These are phyloP conservation scores for Mallotus japonicus DNA, from an alignment of 441 rosid genomes.

Conservation along the genomic window DNA sequence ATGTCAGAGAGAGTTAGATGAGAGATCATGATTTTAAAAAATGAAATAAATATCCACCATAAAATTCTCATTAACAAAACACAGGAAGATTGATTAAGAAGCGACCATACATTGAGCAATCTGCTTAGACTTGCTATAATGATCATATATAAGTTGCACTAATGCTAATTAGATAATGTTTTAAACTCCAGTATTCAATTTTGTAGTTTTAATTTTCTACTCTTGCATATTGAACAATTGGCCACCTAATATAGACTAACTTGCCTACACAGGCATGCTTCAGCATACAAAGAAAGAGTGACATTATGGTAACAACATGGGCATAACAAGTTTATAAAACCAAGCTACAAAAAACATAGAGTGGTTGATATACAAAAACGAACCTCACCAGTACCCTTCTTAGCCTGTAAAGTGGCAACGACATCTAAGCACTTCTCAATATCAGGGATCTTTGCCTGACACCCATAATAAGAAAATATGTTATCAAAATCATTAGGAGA, in stretches of 20 bases:
- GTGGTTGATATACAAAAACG: conserved; percentile 32
- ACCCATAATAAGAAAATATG: conserved; percentile 23
- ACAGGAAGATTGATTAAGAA: not conserved
- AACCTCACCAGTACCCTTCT: conserved; percentile 90
- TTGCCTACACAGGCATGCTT: not conserved
- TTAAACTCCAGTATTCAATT: not conserved
- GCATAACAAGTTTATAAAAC: not conserved
- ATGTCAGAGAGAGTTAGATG: not conserved
- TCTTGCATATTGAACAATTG: not conserved
- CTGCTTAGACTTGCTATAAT: too few species aligned
- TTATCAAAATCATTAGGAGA: conserved; percentile 6
- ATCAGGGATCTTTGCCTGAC: conserved; percentile 89
- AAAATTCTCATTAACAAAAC: too few species aligned
- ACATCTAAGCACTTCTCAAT: conserved; percentile 85
- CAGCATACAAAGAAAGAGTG: not conserved
- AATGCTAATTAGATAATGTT: not conserved
- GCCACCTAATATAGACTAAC: not conserved
- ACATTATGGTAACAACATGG: not conserved
- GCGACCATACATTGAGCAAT: too few species aligned
- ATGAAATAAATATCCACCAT: too few species aligned
- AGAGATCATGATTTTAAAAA: not conserved
- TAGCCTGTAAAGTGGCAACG: conserved; percentile 78
- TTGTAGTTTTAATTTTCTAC: not conserved
- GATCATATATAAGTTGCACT: not conserved
- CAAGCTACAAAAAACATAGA: not conserved